Conservation (phyloP, 2,329 filamentous ascomycete species). For the Xylariales sp. region DNA sequence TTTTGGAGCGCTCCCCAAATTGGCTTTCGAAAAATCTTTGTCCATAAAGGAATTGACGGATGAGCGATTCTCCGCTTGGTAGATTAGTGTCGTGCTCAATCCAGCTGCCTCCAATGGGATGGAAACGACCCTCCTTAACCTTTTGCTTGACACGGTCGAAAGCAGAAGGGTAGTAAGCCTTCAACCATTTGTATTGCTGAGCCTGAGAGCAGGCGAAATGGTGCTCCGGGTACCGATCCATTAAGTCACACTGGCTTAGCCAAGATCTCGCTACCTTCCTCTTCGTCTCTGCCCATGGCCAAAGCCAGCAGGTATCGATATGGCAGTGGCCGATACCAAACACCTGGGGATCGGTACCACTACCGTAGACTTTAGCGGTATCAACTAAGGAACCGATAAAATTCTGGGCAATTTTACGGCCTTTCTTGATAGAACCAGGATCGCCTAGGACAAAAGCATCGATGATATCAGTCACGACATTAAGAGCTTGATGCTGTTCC, state of each 20-base stretch:
- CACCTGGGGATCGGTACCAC: constrained; percentile 78
- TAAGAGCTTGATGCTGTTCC: constrained; percentile 87
- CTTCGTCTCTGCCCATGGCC: constrained; percentile 98
- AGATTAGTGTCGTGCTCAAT: constrained; percentile 99
- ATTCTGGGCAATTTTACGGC: constrained; percentile 83
- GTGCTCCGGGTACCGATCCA: constrained; percentile 94
- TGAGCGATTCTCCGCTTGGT: constrained; percentile 93
- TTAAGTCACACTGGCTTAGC: constrained; percentile 95
- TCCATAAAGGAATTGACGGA: constrained; percentile 94
- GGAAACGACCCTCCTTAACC: constrained; percentile 89
- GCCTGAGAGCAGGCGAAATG: constrained; percentile 93
- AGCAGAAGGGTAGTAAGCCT: constrained; percentile 86
- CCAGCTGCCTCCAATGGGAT: constrained; percentile 97
- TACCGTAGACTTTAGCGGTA: constrained; percentile 85
- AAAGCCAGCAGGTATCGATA: constrained; percentile 98
- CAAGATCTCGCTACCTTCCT: constrained; percentile 95
- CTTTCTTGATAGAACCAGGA: constrained; percentile 80
- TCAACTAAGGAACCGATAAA: constrained; percentile 86
- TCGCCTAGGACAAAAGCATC: constrained; percentile 86
- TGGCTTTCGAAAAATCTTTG: constrained; percentile 94
- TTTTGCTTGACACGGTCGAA: constrained; percentile 92
- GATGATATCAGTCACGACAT: constrained; percentile 88
- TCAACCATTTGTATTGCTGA: constrained; percentile 98
- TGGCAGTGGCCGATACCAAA: constrained; percentile 96
- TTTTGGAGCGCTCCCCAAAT: constrained; percentile 88